Base-by-base conservation (phyloP, 805 yeast genomes). In the Saccharomycopsis sp. region DNA sequence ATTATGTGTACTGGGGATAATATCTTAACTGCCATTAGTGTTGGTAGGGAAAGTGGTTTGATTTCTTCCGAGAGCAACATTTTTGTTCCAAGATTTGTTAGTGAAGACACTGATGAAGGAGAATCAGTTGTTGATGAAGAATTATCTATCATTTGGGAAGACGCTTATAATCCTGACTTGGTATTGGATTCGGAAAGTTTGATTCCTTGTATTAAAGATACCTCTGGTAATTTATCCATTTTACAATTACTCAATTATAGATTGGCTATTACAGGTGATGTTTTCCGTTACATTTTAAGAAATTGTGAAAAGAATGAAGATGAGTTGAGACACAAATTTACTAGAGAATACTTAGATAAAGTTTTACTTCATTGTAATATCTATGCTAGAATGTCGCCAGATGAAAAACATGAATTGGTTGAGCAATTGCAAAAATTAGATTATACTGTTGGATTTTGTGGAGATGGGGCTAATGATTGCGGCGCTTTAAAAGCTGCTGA, bases 391-490 rank as follows among this genome's bases (percentile, higher is more conserved):
- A 92, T 92, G 99, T 88, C 97, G 0, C 99, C 99, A 0, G 98
- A 94, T 59, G 99, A 92, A 58, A 92, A 92, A 55, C 96, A 92
- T 58, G 98, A 92, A 60, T 66, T 92, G 36, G 96, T 92, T 27
- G 88, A 83, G 52, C 85, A 81, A 55, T 62, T 92, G 12, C 95
- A 87, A 57, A 69, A 66, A 18, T 55, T 92, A 17, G 96, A 88
- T 53, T 89, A 89, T 56, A 85, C 95, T 0, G 94, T 86, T 36
- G 95, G 96, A 2, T 92, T 92, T 59, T 92, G 97, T 62, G 99
- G 99, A 28, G 99, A 92, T 62, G 99, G 99, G 49, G 99, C 99
- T 4, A 92, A 92, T 60, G 99, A 92, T 56, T 92, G 97, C 61
- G 98, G 98, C 50, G 99, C 99, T 0, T 66, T 92, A 43, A 92